Percentiles rank a stretch among this genome's conserved stretches.
Conservation (phyloP, 2,329 filamentous ascomycete species). For the Ascochyta clinopodiicola region DNA sequence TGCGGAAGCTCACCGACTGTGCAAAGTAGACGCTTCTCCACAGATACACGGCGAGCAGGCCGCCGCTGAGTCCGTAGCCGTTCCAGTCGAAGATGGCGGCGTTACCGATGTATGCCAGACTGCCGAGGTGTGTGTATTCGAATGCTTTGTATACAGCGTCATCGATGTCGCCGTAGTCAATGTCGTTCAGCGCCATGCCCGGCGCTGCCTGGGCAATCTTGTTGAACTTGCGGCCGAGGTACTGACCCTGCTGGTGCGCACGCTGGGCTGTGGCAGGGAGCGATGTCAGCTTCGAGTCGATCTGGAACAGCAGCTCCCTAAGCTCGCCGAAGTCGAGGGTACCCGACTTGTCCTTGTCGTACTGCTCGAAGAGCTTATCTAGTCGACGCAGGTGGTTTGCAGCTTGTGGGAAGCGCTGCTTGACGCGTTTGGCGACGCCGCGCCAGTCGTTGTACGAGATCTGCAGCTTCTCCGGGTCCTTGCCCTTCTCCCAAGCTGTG, state of each 20-base stretch:
- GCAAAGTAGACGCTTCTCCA: slow-evolving; percentile 98
- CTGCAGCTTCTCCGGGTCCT: slow-evolving; percentile 85
- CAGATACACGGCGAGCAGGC: slow-evolving; percentile 90
- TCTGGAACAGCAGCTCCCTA: slow-evolving; percentile 84
- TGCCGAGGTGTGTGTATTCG: slow-evolving; percentile 90
- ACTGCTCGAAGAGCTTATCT: slow-evolving; percentile 88
- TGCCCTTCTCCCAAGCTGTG: slow-evolving; percentile 88
- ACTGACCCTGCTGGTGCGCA: slow-evolving; percentile 93
- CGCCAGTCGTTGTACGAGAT: slow-evolving; percentile 91
- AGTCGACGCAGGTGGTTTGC: slow-evolving; percentile 84
- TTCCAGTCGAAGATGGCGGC: slow-evolving; percentile 92
- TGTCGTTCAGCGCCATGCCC: slow-evolving; percentile 77
- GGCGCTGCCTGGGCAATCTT: slow-evolving; percentile 80
- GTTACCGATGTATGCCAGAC: slow-evolving; percentile 93
- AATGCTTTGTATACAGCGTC: slow-evolving; percentile 93
- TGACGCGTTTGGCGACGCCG: slow-evolving; percentile 80
- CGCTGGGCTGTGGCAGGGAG: slow-evolving; percentile 94
- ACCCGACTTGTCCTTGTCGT: slow-evolving; percentile 91
- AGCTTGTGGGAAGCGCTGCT: slow-evolving; percentile 89
- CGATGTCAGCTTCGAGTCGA: slow-evolving; percentile 92
- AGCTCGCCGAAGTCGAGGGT: slow-evolving; percentile 95
- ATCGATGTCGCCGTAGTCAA: slow-evolving; percentile 88
- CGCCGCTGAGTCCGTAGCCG: slow-evolving; percentile 79
- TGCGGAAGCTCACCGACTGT: slow-evolving; percentile 92
- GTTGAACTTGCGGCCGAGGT: slow-evolving; percentile 93